Base-by-base conservation (phyloP, 1,139 yeast species). In the Hyphopichia pseudoburtonii region DNA sequence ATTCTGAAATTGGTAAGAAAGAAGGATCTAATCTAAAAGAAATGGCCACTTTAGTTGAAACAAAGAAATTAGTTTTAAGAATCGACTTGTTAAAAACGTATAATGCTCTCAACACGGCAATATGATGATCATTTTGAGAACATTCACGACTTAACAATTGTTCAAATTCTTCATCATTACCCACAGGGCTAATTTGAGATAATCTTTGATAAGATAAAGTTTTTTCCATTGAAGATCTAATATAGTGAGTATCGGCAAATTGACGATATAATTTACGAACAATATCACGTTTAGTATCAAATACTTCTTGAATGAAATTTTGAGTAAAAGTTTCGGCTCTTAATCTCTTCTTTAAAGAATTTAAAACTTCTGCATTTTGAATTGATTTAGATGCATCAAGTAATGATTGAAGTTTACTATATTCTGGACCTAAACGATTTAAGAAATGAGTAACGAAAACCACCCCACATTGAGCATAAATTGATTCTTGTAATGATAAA, bases 261-360 rank as follows among this genome's bases (percentile, higher is more conserved):
- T 86, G 88, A 57, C 95, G 84, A 66, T 89, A 92, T 50, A 92
- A 73, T 62, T 86, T 88, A 44, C 88, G 80, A 39, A 92, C 80
- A 45, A 90, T 78, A 34, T 79, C 85, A 44, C 81, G 72, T 62
- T 89, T 80, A 39, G 79, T 62, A 51, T 79, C 76, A 56, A 92
- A 82, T 26, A 87, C 83, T 50, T 86, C 92, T 52, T 77, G 77
- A 52, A 92, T 89, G 61, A 78, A 87, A 43, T 81, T 81, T 57
- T 88, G 90, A 36, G 97, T 87, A 58, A 85, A 92, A 22, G 98
- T 90, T 64, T 92, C 97, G 37, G 92, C 82, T 62, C 96, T 82
- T 53, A 92, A 78, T 60, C 97, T 81, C 57, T 88, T 87, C 70
- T 89, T 92, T 62, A 92, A 78, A 46, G 84, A 80, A 46, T 75